Conservation (phyloP, 192 early-diverging fungal species). For the Coemansia pectinata region DNA sequence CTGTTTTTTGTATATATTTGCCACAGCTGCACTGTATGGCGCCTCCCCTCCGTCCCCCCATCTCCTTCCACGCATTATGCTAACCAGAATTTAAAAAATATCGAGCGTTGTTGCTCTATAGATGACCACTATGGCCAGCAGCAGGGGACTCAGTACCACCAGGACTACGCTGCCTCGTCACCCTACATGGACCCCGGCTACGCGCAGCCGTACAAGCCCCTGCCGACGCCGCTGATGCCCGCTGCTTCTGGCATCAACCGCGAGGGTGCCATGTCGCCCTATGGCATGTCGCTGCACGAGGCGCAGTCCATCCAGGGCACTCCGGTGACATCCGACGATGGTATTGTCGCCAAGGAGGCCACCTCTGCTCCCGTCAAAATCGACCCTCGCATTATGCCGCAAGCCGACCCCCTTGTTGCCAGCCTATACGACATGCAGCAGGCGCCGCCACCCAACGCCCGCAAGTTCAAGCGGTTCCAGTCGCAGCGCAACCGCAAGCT, state of each 20-base stretch:
- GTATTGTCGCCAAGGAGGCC: slow-evolving; percentile 12
- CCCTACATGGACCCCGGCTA: slow-evolving; percentile 21
- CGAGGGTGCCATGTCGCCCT: slow-evolving; percentile 2
- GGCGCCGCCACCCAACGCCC: slow-evolving; percentile 50
- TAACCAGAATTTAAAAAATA: background rate
- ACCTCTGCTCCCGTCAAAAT: slow-evolving; percentile 15
- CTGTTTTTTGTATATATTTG: background rate
- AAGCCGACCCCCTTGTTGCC: slow-evolving; percentile 32
- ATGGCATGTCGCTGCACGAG: slow-evolving; percentile 36
- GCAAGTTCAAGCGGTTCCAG: slow-evolving; percentile 52
- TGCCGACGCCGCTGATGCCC: slow-evolving; percentile 39
- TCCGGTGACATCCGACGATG: slow-evolving; percentile 39
- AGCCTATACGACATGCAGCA: slow-evolving; percentile 47
- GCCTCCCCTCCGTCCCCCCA: background rate
- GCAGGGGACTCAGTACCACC: slow-evolving; percentile 13
- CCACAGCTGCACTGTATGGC: background rate
- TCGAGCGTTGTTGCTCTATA: background rate
- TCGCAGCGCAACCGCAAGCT: slow-evolving; percentile 50
- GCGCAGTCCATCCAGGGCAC: slow-evolving; percentile 40
- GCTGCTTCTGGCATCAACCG: background rate
- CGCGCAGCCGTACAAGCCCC: slow-evolving; percentile 42
- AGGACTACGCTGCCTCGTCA: slow-evolving; percentile 17
- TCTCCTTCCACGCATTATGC: background rate
- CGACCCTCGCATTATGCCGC: slow-evolving; percentile 54
- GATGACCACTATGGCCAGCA: slow-evolving; percentile 35